Evolutionary conservation across 345 rosid genomes (phyloP), one percentile per base, ranked within the genome.

Genomic region (Durio zibethinus): DNA sequence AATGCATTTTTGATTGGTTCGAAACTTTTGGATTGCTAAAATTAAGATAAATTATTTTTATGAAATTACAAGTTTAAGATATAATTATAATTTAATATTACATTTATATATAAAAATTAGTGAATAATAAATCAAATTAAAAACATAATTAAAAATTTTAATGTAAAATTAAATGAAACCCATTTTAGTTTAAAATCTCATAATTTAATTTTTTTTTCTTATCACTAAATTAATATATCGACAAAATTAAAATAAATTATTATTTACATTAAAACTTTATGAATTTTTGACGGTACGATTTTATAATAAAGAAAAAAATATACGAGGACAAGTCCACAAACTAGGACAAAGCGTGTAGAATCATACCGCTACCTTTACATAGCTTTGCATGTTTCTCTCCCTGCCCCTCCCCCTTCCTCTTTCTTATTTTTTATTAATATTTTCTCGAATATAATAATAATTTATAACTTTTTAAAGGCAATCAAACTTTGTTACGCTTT

Each of bases 291-390:
- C 69, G 43, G 69, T 64, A 45, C 27, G 16, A 20, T 9, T 33
- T 63, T 63, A 62, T 15, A 63, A 18, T 35, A 63, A 64, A 18
- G 25, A 20, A 64, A 4, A 2, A 64, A 20, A 35, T 35, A 18
- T 33, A 45, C 25, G 45, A 35, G 45, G 45, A 66, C 77, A 84
- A 84, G 86, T 84, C 86, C 88, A 78, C 82, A 75, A 54, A 61
- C 88, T 76, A 89, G 85, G 86, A 82, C 88, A 83, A 36, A 64
- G 85, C 84, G 86, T 67, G 83, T 70, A 78, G 81, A 16, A 78
- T 80, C 80, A 76, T 75, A 79, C 80, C 75, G 78, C 74, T 72
- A 80, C 86, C 79, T 84, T 66, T 63, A 57, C 84, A 47, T 72
- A 53, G 60, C 76, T 79, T 76, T 62, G 25, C n/a, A 36, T 56